Base-by-base conservation (phyloP, 2,329 filamentous ascomycete genomes). In the Claviceps purpurea region DNA sequence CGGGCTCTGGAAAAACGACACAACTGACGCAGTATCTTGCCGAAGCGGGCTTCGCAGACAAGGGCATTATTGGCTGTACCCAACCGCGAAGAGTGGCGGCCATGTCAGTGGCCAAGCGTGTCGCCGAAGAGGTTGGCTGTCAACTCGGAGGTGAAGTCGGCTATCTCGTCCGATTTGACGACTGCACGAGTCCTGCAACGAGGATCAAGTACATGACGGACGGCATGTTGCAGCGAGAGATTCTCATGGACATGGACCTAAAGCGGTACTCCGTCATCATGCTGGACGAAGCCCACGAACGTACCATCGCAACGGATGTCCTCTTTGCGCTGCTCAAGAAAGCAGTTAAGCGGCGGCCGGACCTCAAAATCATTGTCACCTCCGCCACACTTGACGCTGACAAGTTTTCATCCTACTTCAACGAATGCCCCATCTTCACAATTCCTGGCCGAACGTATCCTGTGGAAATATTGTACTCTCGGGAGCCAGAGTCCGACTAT, bases 161-260 rank as follows among this genome's bases (percentile, higher is more conserved):
- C 51, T 98, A 98, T 66, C 95, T 87, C 7, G 95, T 98, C 64
- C 88, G 93, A 65, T 98, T 98, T 64, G 93, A 98, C 64, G 93
- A 98, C 69, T 87, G 84, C 65, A 96, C 91, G 0, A 87, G 84
- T 57, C 82, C 88, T 2, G 78, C 84, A 18, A 98, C 93, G 1
- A 88, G 84, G 63, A 95, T 98, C 73, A 98, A 98, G 72, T 98
- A 98, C 72, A 96, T 98, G 91, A 98, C 93, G 16, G 93, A 98
- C 62, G 93, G 93, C 68, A 97, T 97, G 87, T 79, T 98, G 65
- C 84, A 96, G 70, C 81, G 93, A 72, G 93, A 98, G 70, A 89
- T 96, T 64, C 76, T 98, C 50, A 78, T 96, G 59, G 93, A 98
- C 65, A 87, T 90, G 0, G 86, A 95, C 60, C 72, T 98, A 58